phyloP scores from a whole-genome alignment of 2,329 filamentous ascomycete genomes.

The Colletotrichum lini region DNA sequence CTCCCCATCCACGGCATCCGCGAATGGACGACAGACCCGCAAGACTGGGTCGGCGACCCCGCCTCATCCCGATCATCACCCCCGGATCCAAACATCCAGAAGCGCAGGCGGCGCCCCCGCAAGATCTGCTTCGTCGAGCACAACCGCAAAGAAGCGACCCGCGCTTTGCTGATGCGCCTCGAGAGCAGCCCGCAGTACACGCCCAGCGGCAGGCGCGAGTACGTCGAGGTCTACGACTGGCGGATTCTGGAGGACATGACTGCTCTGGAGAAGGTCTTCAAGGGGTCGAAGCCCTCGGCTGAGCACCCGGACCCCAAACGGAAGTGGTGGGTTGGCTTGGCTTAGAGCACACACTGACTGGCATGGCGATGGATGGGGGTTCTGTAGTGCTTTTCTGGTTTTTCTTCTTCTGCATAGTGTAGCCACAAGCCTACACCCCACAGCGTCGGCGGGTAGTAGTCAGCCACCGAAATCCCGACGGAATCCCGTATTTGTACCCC shows the following conservation, averaged over 20 bases:
- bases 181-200: conserved; percentile 48
- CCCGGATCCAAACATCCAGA: not conserved
- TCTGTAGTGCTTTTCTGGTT: not conserved
- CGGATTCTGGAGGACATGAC: conserved; percentile 58
- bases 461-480: not conserved
- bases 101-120: conserved; percentile 5
- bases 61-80: not conserved
- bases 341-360: conserved; percentile 46
- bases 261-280: conserved; percentile 53
- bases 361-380: no score
- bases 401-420: conserved; percentile 9
- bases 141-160: conserved; percentile 47
- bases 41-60: conserved; percentile 50
- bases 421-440: not conserved
- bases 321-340: conserved; percentile 60
- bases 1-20: conserved; percentile 60
- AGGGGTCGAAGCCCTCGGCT: conserved; percentile 12
- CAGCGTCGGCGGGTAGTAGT: not conserved
- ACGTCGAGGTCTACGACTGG: conserved; percentile 64
- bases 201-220: conserved; percentile 50
- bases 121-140: conserved; percentile 57
- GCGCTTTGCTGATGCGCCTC: conserved; percentile 52
- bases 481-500: not conserved
- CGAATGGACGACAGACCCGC: conserved; percentile 52
- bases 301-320: conserved; percentile 56